phyloP scores from a whole-genome alignment of 352 stramenopile species.

The Phytophthora quininea region DNA sequence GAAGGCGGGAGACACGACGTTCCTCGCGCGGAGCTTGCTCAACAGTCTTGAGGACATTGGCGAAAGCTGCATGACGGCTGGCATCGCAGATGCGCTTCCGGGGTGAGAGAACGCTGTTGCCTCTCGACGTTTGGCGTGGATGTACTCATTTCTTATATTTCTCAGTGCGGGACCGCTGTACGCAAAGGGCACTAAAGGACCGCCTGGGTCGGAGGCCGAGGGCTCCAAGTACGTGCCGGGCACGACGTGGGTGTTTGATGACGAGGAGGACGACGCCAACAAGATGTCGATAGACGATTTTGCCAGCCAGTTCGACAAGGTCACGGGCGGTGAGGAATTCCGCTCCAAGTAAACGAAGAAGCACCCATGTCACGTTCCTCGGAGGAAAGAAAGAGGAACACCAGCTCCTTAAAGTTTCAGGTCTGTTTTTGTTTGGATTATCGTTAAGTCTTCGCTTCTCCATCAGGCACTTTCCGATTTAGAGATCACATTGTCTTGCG shows the following conservation, averaged over 20 bases:
- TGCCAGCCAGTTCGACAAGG: slow-evolving; percentile 87
- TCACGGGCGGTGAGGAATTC: slow-evolving; percentile 87
- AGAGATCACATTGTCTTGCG: no score
- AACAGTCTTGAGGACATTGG: slow-evolving; percentile 88
- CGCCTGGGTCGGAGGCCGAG: slow-evolving; percentile 62
- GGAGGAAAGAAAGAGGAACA: slow-evolving; percentile 25
- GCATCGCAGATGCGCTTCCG: slow-evolving; percentile 79
- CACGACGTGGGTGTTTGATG: slow-evolving; percentile 91
- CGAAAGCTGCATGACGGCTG: slow-evolving; percentile 87
- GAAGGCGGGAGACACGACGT: slow-evolving; percentile 78
- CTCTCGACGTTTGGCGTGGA: no score
- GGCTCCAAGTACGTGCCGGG: slow-evolving; percentile 86
- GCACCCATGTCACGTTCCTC: slow-evolving; percentile 13
- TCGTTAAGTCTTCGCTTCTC: not conserved
- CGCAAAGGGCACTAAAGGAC: slow-evolving; percentile 79
- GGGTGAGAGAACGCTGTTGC: slow-evolving; percentile 45
- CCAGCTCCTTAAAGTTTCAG: slow-evolving; percentile 40
- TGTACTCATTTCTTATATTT: not conserved
- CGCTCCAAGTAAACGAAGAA: slow-evolving; percentile 66
- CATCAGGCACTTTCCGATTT: no score
- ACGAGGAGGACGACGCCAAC: slow-evolving; percentile 72
- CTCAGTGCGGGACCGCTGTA: slow-evolving; percentile 80
- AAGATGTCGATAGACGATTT: slow-evolving; percentile 91
- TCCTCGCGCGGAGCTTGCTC: slow-evolving; percentile 69
- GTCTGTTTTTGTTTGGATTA: slow-evolving; percentile 35